Evolutionary conservation across 2,329 filamentous ascomycete species (phyloP).

Genomic region (Rugonectria rugulosa): DNA sequence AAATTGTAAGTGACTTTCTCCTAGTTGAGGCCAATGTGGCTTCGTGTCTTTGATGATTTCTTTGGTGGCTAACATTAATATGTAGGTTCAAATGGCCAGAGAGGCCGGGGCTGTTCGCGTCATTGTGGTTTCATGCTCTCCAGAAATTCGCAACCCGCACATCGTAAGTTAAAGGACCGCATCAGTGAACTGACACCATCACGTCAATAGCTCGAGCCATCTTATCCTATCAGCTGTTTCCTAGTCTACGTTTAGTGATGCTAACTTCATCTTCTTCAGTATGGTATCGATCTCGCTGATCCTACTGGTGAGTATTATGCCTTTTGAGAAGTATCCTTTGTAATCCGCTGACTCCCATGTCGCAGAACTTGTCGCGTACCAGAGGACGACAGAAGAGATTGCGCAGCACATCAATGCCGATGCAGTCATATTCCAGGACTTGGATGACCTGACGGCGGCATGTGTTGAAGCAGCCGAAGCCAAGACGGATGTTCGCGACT

Average conservation of each 20-base stretch:
- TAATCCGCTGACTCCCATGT: conserved; percentile 9
- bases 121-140: conserved; percentile 83
- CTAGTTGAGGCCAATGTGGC: no score
- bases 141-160: conserved; percentile 84
- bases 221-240: no score
- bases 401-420: conserved; percentile 50
- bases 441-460: conserved; percentile 79
- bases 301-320: conserved; percentile 39
- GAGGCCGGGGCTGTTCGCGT: conserved; percentile 85
- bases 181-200: background rate
- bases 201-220: no score
- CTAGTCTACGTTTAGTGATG: background rate
- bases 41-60: no score
- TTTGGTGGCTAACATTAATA: background rate
- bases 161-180: conserved; percentile 66
- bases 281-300: conserved; percentile 58
- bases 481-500: conserved; percentile 62
- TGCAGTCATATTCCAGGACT: conserved; percentile 50
- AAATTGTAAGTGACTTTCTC: conserved; percentile 65
- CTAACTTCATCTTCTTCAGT: conserved; percentile 34
- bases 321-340: background rate
- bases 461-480: conserved; percentile 74
- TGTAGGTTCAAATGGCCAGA: conserved; percentile 70
- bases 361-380: conserved; percentile 52
- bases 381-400: conserved; percentile 50